These are phyloP conservation scores for Stropharia rugosoannulata DNA, from an alignment of 768 basidiomycete species.

Conservation along the genomic window DNA sequence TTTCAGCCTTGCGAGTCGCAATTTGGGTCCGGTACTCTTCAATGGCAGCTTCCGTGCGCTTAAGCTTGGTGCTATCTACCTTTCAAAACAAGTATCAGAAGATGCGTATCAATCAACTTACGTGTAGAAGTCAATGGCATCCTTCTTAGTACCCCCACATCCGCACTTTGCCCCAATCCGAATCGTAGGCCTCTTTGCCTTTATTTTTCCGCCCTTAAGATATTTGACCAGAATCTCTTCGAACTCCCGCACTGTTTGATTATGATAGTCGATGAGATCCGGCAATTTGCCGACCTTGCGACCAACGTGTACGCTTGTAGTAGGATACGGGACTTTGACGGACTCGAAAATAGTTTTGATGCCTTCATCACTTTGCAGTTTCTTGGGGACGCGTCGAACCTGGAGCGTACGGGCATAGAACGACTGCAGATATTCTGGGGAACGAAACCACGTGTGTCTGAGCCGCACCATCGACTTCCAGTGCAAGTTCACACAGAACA, in stretches of 20 bases:
- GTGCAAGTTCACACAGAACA: conserved; percentile 69
- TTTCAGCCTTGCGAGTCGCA: conserved; percentile 77
- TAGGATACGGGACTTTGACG: conserved; percentile 83
- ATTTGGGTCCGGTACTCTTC: conserved; percentile 73
- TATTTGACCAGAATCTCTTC: conserved; percentile 89
- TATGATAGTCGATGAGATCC: conserved; percentile 88
- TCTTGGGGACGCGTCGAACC: conserved; percentile 76
- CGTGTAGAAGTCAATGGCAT: conserved; percentile 95
- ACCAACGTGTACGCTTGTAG: conserved; percentile 87
- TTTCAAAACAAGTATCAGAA: background rate
- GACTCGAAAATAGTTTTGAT: conserved; percentile 73
- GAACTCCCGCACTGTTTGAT: conserved; percentile 89
- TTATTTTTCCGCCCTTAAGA: conserved; percentile 79
- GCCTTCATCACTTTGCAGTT: conserved; percentile 83
- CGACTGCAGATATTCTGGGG: conserved; percentile 81
- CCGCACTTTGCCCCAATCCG: conserved; percentile 79
- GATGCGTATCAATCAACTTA: conserved; percentile 35
- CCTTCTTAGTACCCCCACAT: conserved; percentile 79
- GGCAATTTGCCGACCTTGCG: conserved; percentile 87
- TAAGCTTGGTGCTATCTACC: conserved; percentile 42
- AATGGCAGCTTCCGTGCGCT: conserved; percentile 72
- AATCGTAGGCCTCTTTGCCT: conserved; percentile 78
- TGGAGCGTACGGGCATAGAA: conserved; percentile 95
- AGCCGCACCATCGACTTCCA: conserved; percentile 80
- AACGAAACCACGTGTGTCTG: conserved; percentile 85